A percentile compares a stretch with the other conserved stretches of the same genome.
phyloP scores from a whole-genome alignment of 805 yeast genomes.

The Pichia heedii region DNA sequence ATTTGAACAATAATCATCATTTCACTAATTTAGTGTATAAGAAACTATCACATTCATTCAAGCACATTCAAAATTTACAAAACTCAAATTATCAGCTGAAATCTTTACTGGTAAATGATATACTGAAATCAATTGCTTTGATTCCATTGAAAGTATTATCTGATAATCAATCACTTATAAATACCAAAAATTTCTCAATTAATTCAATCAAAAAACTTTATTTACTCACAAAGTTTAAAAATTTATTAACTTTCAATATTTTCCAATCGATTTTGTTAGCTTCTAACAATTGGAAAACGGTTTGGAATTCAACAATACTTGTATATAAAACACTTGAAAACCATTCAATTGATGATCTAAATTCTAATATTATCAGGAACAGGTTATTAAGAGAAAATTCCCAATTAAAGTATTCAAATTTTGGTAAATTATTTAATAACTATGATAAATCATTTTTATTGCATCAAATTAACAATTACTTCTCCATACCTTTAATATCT shows the following conservation, averaged over 20 bases:
- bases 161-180: not conserved
- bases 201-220: slow-evolving; percentile 12
- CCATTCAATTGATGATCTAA: not conserved
- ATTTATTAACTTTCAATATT: slow-evolving; percentile 17
- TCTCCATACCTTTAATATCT: not conserved
- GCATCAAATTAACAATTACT: not conserved
- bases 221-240: slow-evolving; percentile 5
- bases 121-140: not conserved
- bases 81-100: not conserved
- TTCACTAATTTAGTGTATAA: not conserved
- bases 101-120: not conserved
- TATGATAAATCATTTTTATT: not conserved
- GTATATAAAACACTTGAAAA: not conserved
- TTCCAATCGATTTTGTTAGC: slow-evolving; percentile 14
- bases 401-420: not conserved
- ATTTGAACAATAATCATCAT: not conserved
- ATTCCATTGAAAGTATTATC: not conserved
- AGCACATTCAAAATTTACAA: not conserved
- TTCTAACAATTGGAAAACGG: slow-evolving; percentile 6
- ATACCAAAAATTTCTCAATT: not conserved
- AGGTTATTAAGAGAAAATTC: not conserved
- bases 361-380: not conserved
- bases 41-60: slow-evolving; percentile 1
- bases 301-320: slow-evolving; percentile 1
- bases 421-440: not conserved